Conservation (phyloP, 2,329 filamentous ascomycete species). For the Juglanconis sp. region DNA sequence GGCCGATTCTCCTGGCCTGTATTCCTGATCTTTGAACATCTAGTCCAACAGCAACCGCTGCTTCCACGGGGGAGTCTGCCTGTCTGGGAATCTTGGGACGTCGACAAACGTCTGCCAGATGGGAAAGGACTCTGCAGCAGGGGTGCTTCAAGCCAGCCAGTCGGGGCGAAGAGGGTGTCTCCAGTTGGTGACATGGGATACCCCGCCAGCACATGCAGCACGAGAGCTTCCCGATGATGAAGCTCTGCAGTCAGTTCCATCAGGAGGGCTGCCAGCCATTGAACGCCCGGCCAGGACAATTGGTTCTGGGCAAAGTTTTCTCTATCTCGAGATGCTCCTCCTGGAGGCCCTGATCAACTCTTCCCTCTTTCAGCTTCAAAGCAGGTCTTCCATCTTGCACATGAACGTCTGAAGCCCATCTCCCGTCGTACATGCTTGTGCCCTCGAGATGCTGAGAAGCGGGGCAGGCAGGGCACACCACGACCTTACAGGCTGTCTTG, state of each 20-base stretch:
- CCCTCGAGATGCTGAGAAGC: not conserved
- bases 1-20: not conserved
- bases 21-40: not conserved
- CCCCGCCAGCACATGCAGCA: slow-evolving; percentile 16
- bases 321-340: not conserved
- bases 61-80: not conserved
- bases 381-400: not conserved
- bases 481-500: not conserved
- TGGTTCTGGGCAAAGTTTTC: not conserved
- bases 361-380: not conserved
- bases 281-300: not conserved
- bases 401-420: not conserved
- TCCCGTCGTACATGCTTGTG: not conserved
- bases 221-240: slow-evolving; percentile 5
- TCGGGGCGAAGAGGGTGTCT: slow-evolving; percentile 11
- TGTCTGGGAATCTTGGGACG: no score
- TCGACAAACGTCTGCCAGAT: not conserved
- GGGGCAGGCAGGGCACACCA: not conserved
- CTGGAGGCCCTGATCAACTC: not conserved
- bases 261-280: not conserved
- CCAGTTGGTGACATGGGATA: slow-evolving; percentile 13
- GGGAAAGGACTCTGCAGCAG: not conserved
- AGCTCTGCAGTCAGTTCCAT: not conserved
- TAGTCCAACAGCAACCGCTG: not conserved
- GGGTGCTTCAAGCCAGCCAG: slow-evolving; percentile 7